These are phyloP conservation scores for Bassia scoparia DNA, from an alignment of 148 eudicot genomes.

Conservation along the genomic window DNA sequence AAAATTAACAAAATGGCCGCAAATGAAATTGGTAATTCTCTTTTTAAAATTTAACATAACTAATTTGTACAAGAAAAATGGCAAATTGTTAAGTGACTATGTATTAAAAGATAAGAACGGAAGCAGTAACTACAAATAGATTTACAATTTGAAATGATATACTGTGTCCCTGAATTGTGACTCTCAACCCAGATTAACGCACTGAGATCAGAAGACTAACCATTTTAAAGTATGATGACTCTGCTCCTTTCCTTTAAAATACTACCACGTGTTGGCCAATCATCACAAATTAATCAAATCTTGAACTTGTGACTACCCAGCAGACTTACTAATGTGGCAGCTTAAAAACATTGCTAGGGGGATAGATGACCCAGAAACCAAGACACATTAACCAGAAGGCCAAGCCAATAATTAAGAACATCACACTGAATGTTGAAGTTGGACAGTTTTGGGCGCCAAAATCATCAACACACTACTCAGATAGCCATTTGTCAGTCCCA, in stretches of 20 bases:
- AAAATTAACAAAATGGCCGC: too few species aligned
- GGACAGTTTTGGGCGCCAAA: conserved; percentile 72
- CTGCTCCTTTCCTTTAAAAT: not conserved
- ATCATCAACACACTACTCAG: conserved; percentile 77
- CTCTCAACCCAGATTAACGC: too few species aligned
- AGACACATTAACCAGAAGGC: conserved; percentile 79
- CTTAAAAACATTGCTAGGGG: not conserved
- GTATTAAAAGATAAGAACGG: too few species aligned
- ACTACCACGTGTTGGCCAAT: conserved; percentile 5
- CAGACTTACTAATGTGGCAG: not conserved
- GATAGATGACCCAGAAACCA: conserved; percentile 93
- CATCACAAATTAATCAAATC: conserved; percentile 12
- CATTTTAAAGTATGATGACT: not conserved
- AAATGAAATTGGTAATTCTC: too few species aligned
- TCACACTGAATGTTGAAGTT: conserved; percentile 62
- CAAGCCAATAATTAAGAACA: conserved; percentile 73
- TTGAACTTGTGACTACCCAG: too few species aligned
- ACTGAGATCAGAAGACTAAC: too few species aligned
- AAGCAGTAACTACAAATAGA: too few species aligned
- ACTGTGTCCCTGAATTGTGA: too few species aligned
- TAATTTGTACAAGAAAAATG: too few species aligned
- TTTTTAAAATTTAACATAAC: too few species aligned
- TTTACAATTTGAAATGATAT: too few species aligned
- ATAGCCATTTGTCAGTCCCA: conserved; percentile 92
- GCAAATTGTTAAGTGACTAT: too few species aligned